These are phyloP conservation scores for Rauvolfia tetraphylla DNA, from an alignment of 257 asterid species.

Conservation along the genomic window DNA sequence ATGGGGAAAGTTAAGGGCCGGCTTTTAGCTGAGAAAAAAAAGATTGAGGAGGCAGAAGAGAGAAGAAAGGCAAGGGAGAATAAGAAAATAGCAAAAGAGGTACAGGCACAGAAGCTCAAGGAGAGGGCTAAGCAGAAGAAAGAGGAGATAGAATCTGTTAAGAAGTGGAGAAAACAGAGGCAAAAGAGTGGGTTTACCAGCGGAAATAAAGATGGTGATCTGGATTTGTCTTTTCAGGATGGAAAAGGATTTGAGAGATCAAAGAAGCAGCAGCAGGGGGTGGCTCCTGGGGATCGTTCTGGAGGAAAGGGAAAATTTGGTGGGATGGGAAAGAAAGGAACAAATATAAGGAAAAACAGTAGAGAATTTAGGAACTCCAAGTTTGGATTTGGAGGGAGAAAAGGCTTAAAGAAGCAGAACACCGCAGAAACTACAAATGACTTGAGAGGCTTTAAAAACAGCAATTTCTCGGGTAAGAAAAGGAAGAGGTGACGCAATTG, in stretches of 20 bases:
- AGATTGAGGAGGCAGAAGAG: constrained; percentile 80
- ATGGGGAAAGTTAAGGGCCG: constrained; percentile 92
- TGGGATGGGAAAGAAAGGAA: constrained; percentile 45
- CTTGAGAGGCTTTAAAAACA: constrained; percentile 46
- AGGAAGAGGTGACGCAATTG: constrained; percentile 34
- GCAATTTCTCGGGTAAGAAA: constrained; percentile 38
- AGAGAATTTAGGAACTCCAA: constrained; percentile 58
- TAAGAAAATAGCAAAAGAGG: constrained; percentile 80
- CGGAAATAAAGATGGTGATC: constrained; percentile 45
- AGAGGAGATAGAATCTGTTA: constrained; percentile 79
- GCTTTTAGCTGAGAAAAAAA: constrained; percentile 73
- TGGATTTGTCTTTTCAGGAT: constrained; percentile 60
- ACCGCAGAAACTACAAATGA: constrained; percentile 75
- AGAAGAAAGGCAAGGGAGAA: constrained; percentile 82
- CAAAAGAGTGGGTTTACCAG: constrained; percentile 63
- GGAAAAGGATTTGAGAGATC: constrained; percentile 60
- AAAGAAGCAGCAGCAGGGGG: constrained; percentile 65
- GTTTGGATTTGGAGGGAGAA: constrained; percentile 89
- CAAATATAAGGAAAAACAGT: constrained; percentile 43
- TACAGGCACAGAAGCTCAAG: constrained; percentile 67
- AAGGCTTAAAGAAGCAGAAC: constrained; percentile 89
- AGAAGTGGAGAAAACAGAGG: constrained; percentile 94
- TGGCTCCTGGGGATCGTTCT: constrained; percentile 78
- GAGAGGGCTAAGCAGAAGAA: constrained; percentile 91
- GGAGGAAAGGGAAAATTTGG: constrained; percentile 62